Evolutionary conservation across 2,329 filamentous ascomycete species (phyloP).

Genomic region (Paecilomyces dactylethromorphus): DNA sequence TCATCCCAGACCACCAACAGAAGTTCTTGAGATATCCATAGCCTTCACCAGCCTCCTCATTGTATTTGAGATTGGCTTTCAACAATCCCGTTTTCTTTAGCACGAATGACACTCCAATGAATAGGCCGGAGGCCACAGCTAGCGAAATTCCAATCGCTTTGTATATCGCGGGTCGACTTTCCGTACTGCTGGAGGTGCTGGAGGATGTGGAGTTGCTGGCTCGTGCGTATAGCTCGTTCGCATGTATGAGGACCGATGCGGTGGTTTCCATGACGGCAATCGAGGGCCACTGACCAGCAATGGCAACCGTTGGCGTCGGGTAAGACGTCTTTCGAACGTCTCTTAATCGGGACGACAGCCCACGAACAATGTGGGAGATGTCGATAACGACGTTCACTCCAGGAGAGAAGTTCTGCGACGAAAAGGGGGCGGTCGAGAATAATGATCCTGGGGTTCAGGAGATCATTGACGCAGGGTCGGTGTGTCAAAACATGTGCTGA

Average conservation of each 20-base stretch:
- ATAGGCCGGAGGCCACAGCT: conserved; percentile 78
- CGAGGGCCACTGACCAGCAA: conserved; percentile 16
- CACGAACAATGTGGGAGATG: neutral
- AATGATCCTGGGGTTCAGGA: neutral
- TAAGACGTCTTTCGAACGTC: conserved; percentile 12
- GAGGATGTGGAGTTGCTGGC: conserved; percentile 28
- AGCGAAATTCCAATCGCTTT: conserved; percentile 82
- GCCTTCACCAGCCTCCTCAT: conserved; percentile 89
- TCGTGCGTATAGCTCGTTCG: conserved; percentile 40
- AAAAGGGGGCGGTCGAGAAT: neutral
- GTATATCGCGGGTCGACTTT: conserved; percentile 53
- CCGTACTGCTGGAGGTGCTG: conserved; percentile 16
- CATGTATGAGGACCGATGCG: conserved; percentile 30
- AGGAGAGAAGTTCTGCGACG: neutral
- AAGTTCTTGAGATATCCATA: conserved; percentile 95
- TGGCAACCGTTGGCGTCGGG: conserved; percentile 11
- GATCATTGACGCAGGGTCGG: neutral
- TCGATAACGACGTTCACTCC: neutral
- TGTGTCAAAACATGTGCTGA: neutral
- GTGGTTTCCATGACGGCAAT: conserved; percentile 36
- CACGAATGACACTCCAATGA: conserved; percentile 93
- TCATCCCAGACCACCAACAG: conserved; percentile 97
- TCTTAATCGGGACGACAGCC: neutral
- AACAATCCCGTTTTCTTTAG: conserved; percentile 90
- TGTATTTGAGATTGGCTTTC: conserved; percentile 91